phyloP scores from a whole-genome alignment of 1,284 basidiomycete species.

The Pyrrhoderma lamaoense region DNA sequence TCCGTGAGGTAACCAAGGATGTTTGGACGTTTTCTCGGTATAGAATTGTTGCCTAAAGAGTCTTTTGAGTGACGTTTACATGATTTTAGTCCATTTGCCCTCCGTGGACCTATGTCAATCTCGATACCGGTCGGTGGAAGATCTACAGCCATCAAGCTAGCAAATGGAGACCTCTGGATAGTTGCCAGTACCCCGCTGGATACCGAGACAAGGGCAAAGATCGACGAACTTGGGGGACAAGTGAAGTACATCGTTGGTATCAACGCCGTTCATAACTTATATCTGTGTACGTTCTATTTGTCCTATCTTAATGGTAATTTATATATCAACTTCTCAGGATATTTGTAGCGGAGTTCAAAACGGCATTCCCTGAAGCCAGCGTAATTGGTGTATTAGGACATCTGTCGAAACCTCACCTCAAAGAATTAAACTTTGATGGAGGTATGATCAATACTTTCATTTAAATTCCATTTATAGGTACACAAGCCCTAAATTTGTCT shows the following conservation, averaged over 20 bases:
- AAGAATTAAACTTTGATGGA: slow-evolving; percentile 47
- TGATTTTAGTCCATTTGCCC: slow-evolving; percentile 53
- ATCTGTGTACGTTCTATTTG: slow-evolving; percentile 37
- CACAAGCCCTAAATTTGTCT: slow-evolving; percentile 9
- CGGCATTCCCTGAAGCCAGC: slow-evolving; percentile 72
- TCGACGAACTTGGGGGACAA: slow-evolving; percentile 76
- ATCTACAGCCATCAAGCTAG: slow-evolving; percentile 76
- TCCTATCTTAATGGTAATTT: background rate
- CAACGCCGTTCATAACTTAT: slow-evolving; percentile 61
- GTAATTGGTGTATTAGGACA: slow-evolving; percentile 59
- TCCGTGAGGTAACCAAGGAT: slow-evolving; percentile 39
- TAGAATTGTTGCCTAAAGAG: slow-evolving; percentile 17
- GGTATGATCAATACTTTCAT: slow-evolving; percentile 33
- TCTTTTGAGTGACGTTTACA: background rate
- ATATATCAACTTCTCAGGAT: background rate
- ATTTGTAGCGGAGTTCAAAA: slow-evolving; percentile 56
- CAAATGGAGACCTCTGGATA: slow-evolving; percentile 71
- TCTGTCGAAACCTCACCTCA: slow-evolving; percentile 34
- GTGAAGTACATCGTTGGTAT: slow-evolving; percentile 62
- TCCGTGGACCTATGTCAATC: slow-evolving; percentile 58
- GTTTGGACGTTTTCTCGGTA: slow-evolving; percentile 74
- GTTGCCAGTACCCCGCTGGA: slow-evolving; percentile 81
- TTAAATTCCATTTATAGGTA: slow-evolving; percentile 2
- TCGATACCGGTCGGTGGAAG: slow-evolving; percentile 72
- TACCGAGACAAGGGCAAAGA: slow-evolving; percentile 60